Evolutionary conservation across 345 rosid genomes (phyloP), one percentile per base, ranked within the genome.

Genomic region (Barbarea vulgaris): DNA sequence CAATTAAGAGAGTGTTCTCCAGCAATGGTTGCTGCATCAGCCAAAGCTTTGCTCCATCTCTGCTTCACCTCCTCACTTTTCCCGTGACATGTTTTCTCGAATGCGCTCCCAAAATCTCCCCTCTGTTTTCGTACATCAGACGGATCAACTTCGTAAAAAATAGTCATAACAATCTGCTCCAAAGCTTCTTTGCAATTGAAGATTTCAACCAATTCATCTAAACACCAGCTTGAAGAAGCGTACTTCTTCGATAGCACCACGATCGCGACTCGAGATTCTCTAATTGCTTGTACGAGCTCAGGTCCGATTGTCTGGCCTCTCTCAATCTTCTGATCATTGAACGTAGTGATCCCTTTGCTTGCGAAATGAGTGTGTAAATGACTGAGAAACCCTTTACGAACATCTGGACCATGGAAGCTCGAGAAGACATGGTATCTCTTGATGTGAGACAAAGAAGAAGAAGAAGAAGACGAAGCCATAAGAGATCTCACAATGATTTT

Each of bases 331-430:
- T 68, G 1, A 37, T 54, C 31, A 0, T 24, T 68, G 52, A 51
- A 54, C 4, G 22, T 22, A 0, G 2, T 25, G 33, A 62, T 39
- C 0, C 67, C 41, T 10, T 62, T 62, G 51, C 18, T 62, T 62
- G 2, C 4, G 1, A 39, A 62, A 0, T 7, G 31, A 21, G 1
- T 1, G 33, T 21, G 50, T 15, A 62, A 22, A 9, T 62, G 51
- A 28, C 36, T 55, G 36, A 55, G 60, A 50, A 50, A 50, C 6
- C 13, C 3, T 19, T 5, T 53, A 25, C 62, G 72, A 1, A 67
- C 36, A 24, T 67, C 72, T 67, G 22, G n/a, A 1, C 72, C 72
- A 7, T 54, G 60, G 51, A 52, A 66, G 6, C 56, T 66, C 5
- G 57, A 18, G 22, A 48, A 66, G 46, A 66, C 58, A 21, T 48